phyloP scores from a whole-genome alignment of 352 stramenopile species.

The Blastocystis sp. region DNA sequence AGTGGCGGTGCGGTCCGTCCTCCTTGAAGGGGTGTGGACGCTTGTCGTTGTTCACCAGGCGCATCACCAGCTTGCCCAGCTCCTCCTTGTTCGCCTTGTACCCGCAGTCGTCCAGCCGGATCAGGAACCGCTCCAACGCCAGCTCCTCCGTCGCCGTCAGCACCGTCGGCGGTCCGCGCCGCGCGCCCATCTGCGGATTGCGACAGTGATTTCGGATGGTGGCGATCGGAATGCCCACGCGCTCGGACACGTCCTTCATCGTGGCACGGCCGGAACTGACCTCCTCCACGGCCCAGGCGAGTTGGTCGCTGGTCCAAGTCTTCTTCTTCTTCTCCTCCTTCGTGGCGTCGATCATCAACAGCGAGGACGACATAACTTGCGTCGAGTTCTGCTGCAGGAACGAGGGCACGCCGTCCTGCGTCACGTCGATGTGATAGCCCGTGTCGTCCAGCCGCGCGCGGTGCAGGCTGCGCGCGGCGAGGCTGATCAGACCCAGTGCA shows the following conservation, averaged over 20 bases:
- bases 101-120: slow-evolving; percentile 61
- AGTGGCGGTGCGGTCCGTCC: slow-evolving; percentile 66
- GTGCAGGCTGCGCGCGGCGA: slow-evolving; percentile 41
- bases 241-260: slow-evolving; percentile 64
- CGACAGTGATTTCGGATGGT: slow-evolving; percentile 64
- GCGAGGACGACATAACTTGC: neutral
- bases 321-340: slow-evolving; percentile 8
- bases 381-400: neutral
- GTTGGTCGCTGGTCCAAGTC: slow-evolving; percentile 26
- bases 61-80: slow-evolving; percentile 62
- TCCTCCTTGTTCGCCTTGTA: slow-evolving; percentile 66
- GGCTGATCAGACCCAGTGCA: neutral
- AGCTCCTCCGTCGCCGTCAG: slow-evolving; percentile 41
- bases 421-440: slow-evolving; percentile 54
- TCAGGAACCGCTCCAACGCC: slow-evolving; percentile 57
- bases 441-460: slow-evolving; percentile 39
- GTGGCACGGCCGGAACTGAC: neutral
- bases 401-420: neutral
- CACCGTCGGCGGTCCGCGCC: slow-evolving; percentile 61
- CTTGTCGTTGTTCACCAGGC: slow-evolving; percentile 50
- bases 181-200: slow-evolving; percentile 41
- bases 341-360: neutral
- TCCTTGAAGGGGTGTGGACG: slow-evolving; percentile 65
- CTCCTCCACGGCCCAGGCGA: slow-evolving; percentile 63
- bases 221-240: slow-evolving; percentile 49